These are phyloP conservation scores for Arachnomyces sp. DNA, from an alignment of 2,329 filamentous ascomycete genomes.

Conservation along the genomic window DNA sequence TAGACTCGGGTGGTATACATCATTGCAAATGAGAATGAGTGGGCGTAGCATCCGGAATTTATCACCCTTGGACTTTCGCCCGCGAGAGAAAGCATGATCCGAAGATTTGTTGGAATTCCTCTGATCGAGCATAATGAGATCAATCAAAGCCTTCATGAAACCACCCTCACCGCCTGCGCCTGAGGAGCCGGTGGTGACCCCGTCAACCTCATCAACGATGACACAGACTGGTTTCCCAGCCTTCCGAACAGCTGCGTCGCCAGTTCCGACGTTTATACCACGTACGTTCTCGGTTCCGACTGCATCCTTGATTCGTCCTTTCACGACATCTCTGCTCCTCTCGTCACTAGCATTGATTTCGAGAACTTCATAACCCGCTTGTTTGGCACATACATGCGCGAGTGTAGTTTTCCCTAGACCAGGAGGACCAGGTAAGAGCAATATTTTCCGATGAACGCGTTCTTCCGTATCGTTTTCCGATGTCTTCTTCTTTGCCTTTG, in stretches of 20 bases:
- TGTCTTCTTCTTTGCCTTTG: slow-evolving; percentile 50
- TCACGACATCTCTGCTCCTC: slow-evolving; percentile 79
- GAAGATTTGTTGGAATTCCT: slow-evolving; percentile 53
- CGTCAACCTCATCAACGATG: slow-evolving; percentile 93
- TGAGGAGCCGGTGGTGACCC: slow-evolving; percentile 73
- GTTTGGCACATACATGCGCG: slow-evolving; percentile 88
- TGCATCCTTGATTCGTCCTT: slow-evolving; percentile 80
- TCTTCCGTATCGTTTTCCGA: slow-evolving; percentile 52
- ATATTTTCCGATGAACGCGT: slow-evolving; percentile 72
- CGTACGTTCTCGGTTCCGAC: slow-evolving; percentile 92
- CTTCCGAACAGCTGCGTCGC: slow-evolving; percentile 51
- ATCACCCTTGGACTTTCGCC: slow-evolving; percentile 61
- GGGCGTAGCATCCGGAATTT: slow-evolving; percentile 81
- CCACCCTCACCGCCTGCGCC: slow-evolving; percentile 73
- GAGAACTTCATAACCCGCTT: slow-evolving; percentile 92
- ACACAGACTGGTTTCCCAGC: slow-evolving; percentile 82
- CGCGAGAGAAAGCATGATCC: slow-evolving; percentile 13
- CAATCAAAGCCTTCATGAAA: slow-evolving; percentile 90
- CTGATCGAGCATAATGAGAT: slow-evolving; percentile 77
- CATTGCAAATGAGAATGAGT: slow-evolving; percentile 91
- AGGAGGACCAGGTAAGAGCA: slow-evolving; percentile 83
- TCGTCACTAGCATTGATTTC: slow-evolving; percentile 99
- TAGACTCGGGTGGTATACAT: slow-evolving; percentile 86
- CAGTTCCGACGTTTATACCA: slow-evolving; percentile 44
- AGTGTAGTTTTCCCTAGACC: slow-evolving; percentile 93